Evolutionary conservation across 1,284 basidiomycete genomes (phyloP), one percentile per base, ranked within the genome.

Genomic region (Peniophora sp.): DNA sequence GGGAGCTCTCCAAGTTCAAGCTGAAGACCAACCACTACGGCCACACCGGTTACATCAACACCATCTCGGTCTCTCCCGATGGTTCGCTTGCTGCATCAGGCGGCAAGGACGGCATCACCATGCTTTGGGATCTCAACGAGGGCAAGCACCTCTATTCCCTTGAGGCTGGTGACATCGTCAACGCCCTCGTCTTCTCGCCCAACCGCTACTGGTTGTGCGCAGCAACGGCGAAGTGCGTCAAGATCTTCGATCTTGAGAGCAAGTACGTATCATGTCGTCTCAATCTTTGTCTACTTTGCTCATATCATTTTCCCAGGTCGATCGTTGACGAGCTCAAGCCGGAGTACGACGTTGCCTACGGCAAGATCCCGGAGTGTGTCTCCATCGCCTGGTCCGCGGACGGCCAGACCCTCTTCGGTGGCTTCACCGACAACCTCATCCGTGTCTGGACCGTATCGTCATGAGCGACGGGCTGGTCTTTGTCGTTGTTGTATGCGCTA

Each of bases 181-280:
- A 99, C 71, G 93, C 97, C 54, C 90, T 99, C 59, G 96, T 98
- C 69, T 99, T 99, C 84, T 97, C 93, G 27, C 97, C 97, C 60
- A 97, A 97, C 82, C 89, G 94, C 57, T 99, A 99, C 89, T 99
- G 97, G 97, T 79, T 99, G 59, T 99, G 97, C 72, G 97, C 97
- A 62, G 97, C 97, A 59, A 99, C 97, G 58, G 83, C 93, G 57
- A 92, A 88, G 67, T 97, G 92, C 73, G 92, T 99, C 78, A 99
- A 99, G 81, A 98, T 97, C 74, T 97, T 97, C 69, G 94, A 97
- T 71, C 79, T 97, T 52, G 93, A 97, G 84, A 92, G 88, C 87
- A 96, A 96, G 93, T 92, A 60, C 65, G 90, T 83, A 32, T 3
- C 32, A 20, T 39, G 10, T 23, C 27, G 19, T 46, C 17, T 20